Evolutionary conservation across 2,329 filamentous ascomycete genomes (phyloP), one percentile per base, ranked within the genome.

Genomic region (Diaporthe caulivora): DNA sequence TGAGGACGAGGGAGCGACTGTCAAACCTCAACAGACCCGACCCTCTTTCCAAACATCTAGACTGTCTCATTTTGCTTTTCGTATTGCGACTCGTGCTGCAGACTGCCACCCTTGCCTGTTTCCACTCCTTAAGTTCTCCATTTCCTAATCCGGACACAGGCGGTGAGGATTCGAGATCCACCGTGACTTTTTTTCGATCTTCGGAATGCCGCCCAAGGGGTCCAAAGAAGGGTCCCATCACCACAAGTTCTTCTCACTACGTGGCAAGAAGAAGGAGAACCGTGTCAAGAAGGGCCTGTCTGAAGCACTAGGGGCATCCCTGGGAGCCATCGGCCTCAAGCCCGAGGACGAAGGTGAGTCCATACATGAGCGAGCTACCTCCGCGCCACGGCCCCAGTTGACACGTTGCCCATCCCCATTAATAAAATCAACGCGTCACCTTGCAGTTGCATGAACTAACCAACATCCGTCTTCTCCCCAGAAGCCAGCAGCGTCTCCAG

Each of bases 301-400:
- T 37, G 71, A 73, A 44, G 74, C 74, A 57, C 54, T 75, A 53
- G 74, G 74, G 57, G 74, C 58, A 26, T 73, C 74, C 60, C 40
- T 75, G 68, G 74, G 74, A 55, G 74, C 58, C 40, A 75, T 75
- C 54, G 71, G 71, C 24, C 71, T 75, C 47, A 58, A 26, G 34
- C 60, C 71, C 62, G 74, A 75, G 42, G 74, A 75, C 74, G 74
- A 75, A 69, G 71, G 74, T 75, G 62, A 75, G 74, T 64, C 64
- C 5, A 53, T 53, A 29, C 51, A 51, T 58, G 55, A 24, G 34
- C 11, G 37, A 40, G 37, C 55, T 24, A 58, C 37, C 17, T 24
- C n/a, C n/a, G 24, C 29, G 37, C 55, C 69, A 31, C 57, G 34
- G 65, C 55, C 67, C 67, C 65, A 47, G 54, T 69, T 54, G 53